Base-by-base conservation (phyloP, 1,139 yeast species). In the Candida tropicalis region DNA sequence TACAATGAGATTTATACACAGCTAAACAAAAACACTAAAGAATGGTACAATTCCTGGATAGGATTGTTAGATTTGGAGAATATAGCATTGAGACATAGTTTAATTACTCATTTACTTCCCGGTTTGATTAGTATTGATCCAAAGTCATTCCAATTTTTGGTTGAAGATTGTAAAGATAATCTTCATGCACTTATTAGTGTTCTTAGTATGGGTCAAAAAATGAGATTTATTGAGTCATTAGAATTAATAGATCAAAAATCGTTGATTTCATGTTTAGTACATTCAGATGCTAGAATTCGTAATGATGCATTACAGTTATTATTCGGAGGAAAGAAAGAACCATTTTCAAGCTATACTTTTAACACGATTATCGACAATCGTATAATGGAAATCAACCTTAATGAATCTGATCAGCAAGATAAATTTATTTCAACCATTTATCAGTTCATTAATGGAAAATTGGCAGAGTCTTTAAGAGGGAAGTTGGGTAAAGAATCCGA, bases 151-250 rank as follows among this genome's bases (percentile, higher is more conserved):
- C 27, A 29, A 6, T 49, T 23, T 42, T 61, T 68, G 11, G 45
- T 49, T 8, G 42, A 48, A 2, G 50, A 51, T 18, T 28, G 52
- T 24, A 51, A 61, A 9, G 50, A 59, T 9, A 67, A 73, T 17
- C 62, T 74, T 2, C 63, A 73, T 3, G 56, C 77, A 1, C 63
- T 81, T 34, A 65, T 86, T 2, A 80, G 84, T 2, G 67, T 84
- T 41, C 61, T 87, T 39, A 80, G 77, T 54, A 75, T 84, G 40
- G 95, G 89, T 0, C 86, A 83, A 54, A 81, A 79, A 35, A 56
- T 82, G 77, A 76, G 1, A 70, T 52, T 75, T 11, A 63, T 80
- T 3, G 57, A 72, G 1, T 47, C 42, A 5, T 50, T 40, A 13
- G 35, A 36, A n/a, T 8, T 22, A 4, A 40, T 39, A 8, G 43